phyloP scores from a whole-genome alignment of 192 early-diverging fungal species.

The Gaertneriomyces semiglobifer region DNA sequence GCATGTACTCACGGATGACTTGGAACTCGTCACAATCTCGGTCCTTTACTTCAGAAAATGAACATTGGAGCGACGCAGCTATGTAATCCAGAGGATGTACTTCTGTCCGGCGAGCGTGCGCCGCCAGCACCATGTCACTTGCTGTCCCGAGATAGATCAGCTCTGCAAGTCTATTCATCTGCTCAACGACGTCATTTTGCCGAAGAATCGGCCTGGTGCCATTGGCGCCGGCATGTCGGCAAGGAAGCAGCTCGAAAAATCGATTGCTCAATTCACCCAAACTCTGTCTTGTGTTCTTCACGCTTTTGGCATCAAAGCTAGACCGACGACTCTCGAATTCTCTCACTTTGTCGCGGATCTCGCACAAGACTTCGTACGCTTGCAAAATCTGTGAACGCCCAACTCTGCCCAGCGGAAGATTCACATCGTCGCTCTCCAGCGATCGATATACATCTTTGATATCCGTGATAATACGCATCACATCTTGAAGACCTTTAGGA shows the following conservation, averaged over 20 bases:
- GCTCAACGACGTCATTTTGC: conserved; percentile 9
- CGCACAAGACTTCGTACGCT: conserved; percentile 26
- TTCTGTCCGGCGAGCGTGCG: conserved; percentile 13
- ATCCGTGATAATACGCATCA: conserved; percentile 32
- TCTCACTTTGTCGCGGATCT: conserved; percentile 27
- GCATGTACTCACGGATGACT: conserved; percentile 51
- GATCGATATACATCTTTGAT: conserved; percentile 18
- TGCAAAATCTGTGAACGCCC: conserved; percentile 17
- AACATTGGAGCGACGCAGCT: conserved; percentile 6
- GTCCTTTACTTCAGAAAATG: conserved; percentile 14
- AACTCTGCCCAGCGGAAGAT: conserved; percentile 24
- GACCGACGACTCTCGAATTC: conserved; percentile 22
- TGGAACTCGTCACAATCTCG: conserved; percentile 41
- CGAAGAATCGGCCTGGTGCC: conserved; percentile 21
- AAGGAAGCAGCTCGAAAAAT: conserved; percentile 32
- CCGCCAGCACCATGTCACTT: conserved; percentile 28
- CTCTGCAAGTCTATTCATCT: conserved; percentile 16
- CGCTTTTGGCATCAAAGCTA: conserved; percentile 20
- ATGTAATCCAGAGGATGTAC: conserved; percentile 38
- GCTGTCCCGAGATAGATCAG: conserved; percentile 31
- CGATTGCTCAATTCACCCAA: conserved; percentile 28
- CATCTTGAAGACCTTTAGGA: conserved; percentile 8
- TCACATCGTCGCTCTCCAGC: background rate
- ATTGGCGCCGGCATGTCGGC: conserved; percentile 1
- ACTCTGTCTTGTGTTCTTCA: conserved; percentile 14